A percentile compares a stretch with the other conserved stretches of the same genome.
These are phyloP conservation scores for Globisporangium yorkense DNA, from an alignment of 352 stramenopile genomes.

Conservation along the genomic window DNA sequence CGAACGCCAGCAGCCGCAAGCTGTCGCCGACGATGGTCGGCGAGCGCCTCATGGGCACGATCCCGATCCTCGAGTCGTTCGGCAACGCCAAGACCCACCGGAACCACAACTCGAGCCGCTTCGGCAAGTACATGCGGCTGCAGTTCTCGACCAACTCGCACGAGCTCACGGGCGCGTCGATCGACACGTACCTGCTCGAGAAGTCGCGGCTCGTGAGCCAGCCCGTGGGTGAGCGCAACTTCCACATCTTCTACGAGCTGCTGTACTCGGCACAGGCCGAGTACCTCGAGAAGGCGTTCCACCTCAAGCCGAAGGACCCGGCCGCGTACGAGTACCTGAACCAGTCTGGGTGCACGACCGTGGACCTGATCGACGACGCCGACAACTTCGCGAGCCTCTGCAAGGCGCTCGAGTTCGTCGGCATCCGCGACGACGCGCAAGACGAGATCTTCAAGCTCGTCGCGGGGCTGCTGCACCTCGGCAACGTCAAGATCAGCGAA, in stretches of 20 bases:
- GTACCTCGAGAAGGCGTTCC: slow-evolving; percentile 38
- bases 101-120: slow-evolving; percentile 90
- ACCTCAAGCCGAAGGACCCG: slow-evolving; percentile 41
- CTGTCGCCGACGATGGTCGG: slow-evolving; percentile 63
- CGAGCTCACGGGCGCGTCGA: slow-evolving; percentile 74
- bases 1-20: slow-evolving; percentile 36
- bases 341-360: slow-evolving; percentile 68
- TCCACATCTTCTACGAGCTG: slow-evolving; percentile 85
- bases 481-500: slow-evolving; percentile 68
- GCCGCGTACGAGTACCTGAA: slow-evolving; percentile 12
- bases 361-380: slow-evolving; percentile 64
- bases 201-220: slow-evolving; percentile 21
- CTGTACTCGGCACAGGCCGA: slow-evolving; percentile 52
- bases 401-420: slow-evolving; percentile 62
- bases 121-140: slow-evolving; percentile 90
- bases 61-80: slow-evolving; percentile 90
- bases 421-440: slow-evolving; percentile 55
- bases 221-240: slow-evolving; percentile 74
- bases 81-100: slow-evolving; percentile 85
- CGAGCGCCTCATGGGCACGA: slow-evolving; percentile 81
- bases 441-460: slow-evolving; percentile 74
- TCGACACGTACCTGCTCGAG: not conserved
- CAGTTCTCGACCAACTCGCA: slow-evolving; percentile 65
- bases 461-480: slow-evolving; percentile 68
- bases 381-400: slow-evolving; percentile 64